These are phyloP conservation scores for Clavulina sp. DNA, from an alignment of 768 basidiomycete species.

Conservation along the genomic window DNA sequence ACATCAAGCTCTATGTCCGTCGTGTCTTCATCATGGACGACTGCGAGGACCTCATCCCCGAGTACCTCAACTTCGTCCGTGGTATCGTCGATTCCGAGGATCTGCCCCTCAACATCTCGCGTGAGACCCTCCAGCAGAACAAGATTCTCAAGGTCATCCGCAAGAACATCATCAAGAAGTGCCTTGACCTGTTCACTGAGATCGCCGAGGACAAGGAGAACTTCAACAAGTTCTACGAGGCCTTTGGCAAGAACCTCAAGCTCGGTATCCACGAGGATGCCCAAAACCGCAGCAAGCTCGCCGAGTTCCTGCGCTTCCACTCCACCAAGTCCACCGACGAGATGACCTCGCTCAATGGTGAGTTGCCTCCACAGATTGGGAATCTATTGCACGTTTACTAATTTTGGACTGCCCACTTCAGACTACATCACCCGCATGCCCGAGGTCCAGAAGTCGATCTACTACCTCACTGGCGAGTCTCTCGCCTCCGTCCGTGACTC, in stretches of 20 bases:
- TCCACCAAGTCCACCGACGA: constrained; percentile 89
- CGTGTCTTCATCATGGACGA: constrained; percentile 99
- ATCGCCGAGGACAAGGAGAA: constrained; percentile 99
- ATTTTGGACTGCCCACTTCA: constrained; percentile 17
- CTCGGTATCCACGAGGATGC: constrained; percentile 99
- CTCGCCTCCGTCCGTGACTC: constrained; percentile 81
- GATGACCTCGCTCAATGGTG: constrained; percentile 83
- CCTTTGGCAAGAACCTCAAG: constrained; percentile 98
- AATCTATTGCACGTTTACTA: background rate
- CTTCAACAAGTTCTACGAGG: constrained; percentile 91
- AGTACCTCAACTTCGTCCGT: constrained; percentile 99
- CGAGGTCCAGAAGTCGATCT: constrained; percentile 95
- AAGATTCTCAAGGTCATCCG: constrained; percentile 99
- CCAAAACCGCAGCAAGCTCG: constrained; percentile 97
- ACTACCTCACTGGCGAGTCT: constrained; percentile 98
- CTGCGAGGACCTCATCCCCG: constrained; percentile 97
- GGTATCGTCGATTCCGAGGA: constrained; percentile 98
- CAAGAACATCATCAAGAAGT: constrained; percentile 99
- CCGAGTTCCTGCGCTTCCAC: constrained; percentile 97
- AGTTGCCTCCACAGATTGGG: constrained; percentile 15
- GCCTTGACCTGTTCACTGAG: constrained; percentile 84
- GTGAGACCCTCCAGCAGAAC: constrained; percentile 99
- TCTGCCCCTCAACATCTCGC: constrained; percentile 98
- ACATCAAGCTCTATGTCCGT: constrained; percentile 99
- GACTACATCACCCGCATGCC: constrained; percentile 99